Conservation (phyloP, 1,284 basidiomycete species). For the Cryptococcus sp. region DNA sequence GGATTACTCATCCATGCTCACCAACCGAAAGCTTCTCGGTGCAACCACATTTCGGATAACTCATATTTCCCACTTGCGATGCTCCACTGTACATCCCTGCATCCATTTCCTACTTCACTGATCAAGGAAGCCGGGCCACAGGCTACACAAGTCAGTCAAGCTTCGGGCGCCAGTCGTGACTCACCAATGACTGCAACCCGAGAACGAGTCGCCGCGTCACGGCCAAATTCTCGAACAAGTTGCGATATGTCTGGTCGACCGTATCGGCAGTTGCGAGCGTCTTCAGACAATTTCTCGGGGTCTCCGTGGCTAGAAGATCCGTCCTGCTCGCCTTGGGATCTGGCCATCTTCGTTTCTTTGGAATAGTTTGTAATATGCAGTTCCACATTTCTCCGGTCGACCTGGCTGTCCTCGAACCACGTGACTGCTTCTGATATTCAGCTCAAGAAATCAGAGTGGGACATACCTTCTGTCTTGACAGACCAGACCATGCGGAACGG, state of each 20-base stretch:
- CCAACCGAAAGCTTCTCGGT: constrained; percentile 5
- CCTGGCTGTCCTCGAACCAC: constrained; percentile 1
- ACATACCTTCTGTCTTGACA: constrained; percentile 2
- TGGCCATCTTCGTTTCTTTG: no score
- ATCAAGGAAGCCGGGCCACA: constrained; percentile 5
- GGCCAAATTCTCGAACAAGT: background rate
- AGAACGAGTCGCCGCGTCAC: background rate
- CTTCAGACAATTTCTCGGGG: background rate
- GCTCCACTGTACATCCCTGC: background rate
- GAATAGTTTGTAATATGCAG: constrained; percentile 1
- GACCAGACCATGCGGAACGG: constrained; percentile 2
- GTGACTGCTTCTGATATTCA: background rate
- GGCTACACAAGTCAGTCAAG: background rate
- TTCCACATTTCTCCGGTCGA: constrained; percentile 2
- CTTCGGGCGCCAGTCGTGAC: background rate
- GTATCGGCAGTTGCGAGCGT: background rate
- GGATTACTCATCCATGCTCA: background rate
- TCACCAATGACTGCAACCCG: constrained; percentile 1
- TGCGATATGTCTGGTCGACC: background rate
- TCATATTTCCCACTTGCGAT: background rate
- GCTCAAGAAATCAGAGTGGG: background rate
- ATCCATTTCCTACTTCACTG: background rate
- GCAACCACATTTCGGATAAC: constrained; percentile 5
- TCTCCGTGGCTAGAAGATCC: background rate
- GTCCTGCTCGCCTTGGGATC: background rate